phyloP scores from a whole-genome alignment of 306 rosid genomes.

The Gastrolobium bilobum region DNA sequence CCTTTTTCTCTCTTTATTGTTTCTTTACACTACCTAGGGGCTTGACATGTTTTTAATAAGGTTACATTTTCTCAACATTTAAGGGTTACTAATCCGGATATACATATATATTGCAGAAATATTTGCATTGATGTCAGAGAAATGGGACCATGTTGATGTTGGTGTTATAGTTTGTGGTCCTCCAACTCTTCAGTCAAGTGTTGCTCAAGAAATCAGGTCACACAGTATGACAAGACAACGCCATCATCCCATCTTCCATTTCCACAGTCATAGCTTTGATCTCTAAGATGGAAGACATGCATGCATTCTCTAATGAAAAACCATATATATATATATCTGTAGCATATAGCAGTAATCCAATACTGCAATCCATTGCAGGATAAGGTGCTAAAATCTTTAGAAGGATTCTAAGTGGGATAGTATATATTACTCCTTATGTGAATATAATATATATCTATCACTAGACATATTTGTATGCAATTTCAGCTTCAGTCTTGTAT shows the following conservation, averaged over 20 bases:
- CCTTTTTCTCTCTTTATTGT: not conserved
- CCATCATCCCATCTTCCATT: slow-evolving; percentile 81
- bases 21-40: not conserved
- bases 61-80: not conserved
- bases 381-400: slow-evolving; percentile 24
- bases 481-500: not conserved
- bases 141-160: slow-evolving; percentile 75
- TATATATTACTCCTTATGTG: slow-evolving; percentile 5
- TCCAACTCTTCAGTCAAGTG: slow-evolving; percentile 80
- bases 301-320: slow-evolving; percentile 16
- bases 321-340: not conserved
- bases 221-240: slow-evolving; percentile 64
- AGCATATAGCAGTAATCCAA: slow-evolving; percentile 26
- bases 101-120: slow-evolving; percentile 65
- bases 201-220: slow-evolving; percentile 84
- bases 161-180: slow-evolving; percentile 97
- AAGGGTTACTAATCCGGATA: slow-evolving; percentile 12
- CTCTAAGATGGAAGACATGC: slow-evolving; percentile 54
- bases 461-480: not conserved
- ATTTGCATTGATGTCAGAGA: slow-evolving; percentile 63
- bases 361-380: slow-evolving; percentile 4
- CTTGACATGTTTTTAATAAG: not conserved
- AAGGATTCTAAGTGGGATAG: slow-evolving; percentile 30
- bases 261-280: slow-evolving; percentile 91
- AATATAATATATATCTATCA: slow-evolving; percentile 9